phyloP scores from a whole-genome alignment of 495 filamentous ascomycete genomes.

The Cercophora newfieldiana region DNA sequence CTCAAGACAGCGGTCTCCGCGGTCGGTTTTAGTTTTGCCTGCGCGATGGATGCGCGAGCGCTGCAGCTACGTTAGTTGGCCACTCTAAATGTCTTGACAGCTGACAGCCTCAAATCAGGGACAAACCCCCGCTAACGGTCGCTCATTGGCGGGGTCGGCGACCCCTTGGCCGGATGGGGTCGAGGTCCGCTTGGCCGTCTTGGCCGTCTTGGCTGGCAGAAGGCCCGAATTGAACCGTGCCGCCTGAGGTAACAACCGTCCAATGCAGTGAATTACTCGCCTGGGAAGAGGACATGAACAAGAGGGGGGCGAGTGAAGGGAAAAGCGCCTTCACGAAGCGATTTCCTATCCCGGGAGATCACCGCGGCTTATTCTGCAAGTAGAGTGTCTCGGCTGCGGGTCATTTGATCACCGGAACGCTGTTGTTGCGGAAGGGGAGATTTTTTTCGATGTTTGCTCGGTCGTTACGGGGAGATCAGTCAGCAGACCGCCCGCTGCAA shows the following conservation, averaged over 20 bases:
- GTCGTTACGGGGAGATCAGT: neutral
- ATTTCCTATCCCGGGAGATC: neutral
- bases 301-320: neutral
- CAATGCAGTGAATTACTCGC: neutral
- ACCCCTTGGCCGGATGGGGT: neutral
- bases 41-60: neutral
- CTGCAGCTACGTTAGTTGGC: neutral
- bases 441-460: neutral
- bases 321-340: neutral
- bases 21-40: too few relatives aligned
- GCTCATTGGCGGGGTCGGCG: neutral
- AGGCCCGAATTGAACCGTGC: neutral
- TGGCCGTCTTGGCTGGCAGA: neutral
- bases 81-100: neutral
- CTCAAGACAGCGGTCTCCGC: too few relatives aligned
- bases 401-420: neutral
- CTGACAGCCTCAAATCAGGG: neutral
- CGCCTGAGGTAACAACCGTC: neutral
- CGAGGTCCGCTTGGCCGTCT: neutral
- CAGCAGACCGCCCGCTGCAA: neutral
- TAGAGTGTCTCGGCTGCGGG: neutral
- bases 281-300: neutral
- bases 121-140: neutral
- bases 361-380: neutral
- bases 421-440: neutral